A percentile compares a stretch with the other conserved stretches of the same genome.
Evolutionary conservation across 371 early-diverging fungal genomes (phyloP).

Genomic region (Mucor irregularis): DNA sequence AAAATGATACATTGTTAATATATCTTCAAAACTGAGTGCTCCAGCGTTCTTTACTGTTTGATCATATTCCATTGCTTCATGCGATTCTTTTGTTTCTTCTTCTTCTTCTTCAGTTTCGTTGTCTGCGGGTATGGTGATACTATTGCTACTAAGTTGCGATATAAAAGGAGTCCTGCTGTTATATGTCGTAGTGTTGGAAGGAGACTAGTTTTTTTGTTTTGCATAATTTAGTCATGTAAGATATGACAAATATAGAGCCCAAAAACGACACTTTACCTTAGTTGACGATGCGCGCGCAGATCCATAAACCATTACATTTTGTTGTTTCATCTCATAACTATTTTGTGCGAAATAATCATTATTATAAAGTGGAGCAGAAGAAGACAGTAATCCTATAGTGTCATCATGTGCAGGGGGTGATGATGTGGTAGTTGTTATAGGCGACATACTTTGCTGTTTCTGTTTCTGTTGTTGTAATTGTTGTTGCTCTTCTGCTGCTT

Average conservation of each 20-base stretch:
- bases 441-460: background rate
- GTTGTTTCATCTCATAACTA: no score
- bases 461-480: background rate
- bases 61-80: background rate
- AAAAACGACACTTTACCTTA: conserved; percentile 1
- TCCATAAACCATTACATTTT: conserved; percentile 26
- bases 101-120: conserved; percentile 5
- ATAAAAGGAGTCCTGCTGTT: conserved; percentile 5
- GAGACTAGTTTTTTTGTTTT: no score
- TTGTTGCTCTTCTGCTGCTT: conserved; percentile 11
- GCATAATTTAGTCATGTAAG: no score
- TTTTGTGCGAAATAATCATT: conserved; percentile 2
- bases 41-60: conserved; percentile 17
- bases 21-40: conserved; percentile 31
- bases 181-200: background rate
- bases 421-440: background rate
- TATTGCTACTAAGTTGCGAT: conserved; percentile 16
- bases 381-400: conserved; percentile 20
- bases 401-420: conserved; percentile 16
- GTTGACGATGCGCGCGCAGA: conserved; percentile 15
- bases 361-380: conserved; percentile 32
- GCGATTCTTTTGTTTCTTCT: conserved; percentile 14
- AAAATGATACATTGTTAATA: conserved; percentile 25
- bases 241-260: background rate
- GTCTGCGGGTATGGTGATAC: conserved; percentile 31